Percentiles rank a stretch among this genome's conserved stretches.
These are phyloP conservation scores for Psilocybe tampanensis DNA, from an alignment of 768 basidiomycete species.

Conservation along the genomic window DNA sequence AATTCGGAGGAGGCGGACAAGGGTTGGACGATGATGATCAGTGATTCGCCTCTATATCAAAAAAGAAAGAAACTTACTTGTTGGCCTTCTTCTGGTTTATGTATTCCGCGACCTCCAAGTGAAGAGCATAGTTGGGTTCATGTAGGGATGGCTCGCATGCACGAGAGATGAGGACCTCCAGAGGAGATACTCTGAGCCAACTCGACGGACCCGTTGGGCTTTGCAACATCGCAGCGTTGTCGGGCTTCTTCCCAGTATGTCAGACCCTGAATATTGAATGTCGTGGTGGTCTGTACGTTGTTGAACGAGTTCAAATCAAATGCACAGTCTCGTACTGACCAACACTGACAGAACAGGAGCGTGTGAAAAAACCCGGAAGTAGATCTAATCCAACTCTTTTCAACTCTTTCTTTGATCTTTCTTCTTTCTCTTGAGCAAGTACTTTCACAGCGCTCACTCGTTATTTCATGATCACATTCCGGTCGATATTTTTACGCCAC, in stretches of 20 bases:
- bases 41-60: neutral
- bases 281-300: too few species aligned
- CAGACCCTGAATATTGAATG: too few species aligned
- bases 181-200: slow-evolving; percentile 60
- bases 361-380: too few species aligned
- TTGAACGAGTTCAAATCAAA: too few species aligned
- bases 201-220: slow-evolving; percentile 46
- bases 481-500: too few species aligned
- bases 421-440: too few species aligned
- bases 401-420: too few species aligned
- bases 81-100: slow-evolving; percentile 97
- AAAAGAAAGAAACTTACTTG: slow-evolving; percentile 54
- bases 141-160: slow-evolving; percentile 86
- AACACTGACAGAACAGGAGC: too few species aligned
- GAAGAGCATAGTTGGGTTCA: slow-evolving; percentile 90
- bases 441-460: too few species aligned
- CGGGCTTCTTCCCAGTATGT: neutral
- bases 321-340: too few species aligned
- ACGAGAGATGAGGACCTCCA: slow-evolving; percentile 74
- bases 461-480: too few species aligned
- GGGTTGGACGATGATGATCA: neutral
- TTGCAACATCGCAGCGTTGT: slow-evolving; percentile 45
- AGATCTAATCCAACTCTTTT: too few species aligned
- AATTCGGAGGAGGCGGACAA: neutral
- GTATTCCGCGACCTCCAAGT: slow-evolving; percentile 92